Conservation (phyloP, 495 filamentous ascomycete species). For the Talaromyces trachyspermus region DNA sequence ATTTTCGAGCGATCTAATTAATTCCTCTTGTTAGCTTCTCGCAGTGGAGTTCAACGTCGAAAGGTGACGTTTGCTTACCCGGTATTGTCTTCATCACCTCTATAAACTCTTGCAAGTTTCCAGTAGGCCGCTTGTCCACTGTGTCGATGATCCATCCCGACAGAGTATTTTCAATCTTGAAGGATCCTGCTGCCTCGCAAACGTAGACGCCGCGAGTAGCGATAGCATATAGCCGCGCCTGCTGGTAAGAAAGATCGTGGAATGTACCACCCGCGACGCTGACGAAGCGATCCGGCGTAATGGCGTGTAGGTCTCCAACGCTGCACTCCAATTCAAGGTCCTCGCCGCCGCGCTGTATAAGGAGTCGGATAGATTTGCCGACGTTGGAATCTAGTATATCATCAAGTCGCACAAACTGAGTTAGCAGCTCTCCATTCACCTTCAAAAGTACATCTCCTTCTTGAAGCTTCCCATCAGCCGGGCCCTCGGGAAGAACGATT, state of each 20-base stretch:
- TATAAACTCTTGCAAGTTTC: slow-evolving; percentile 81
- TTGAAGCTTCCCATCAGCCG: slow-evolving; percentile 74
- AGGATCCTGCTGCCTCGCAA: slow-evolving; percentile 91
- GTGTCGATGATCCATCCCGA: slow-evolving; percentile 90
- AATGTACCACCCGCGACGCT: slow-evolving; percentile 89
- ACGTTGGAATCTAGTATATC: slow-evolving; percentile 88
- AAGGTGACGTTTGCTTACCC: slow-evolving; percentile 19
- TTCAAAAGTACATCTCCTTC: slow-evolving; percentile 95
- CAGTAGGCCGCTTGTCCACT: slow-evolving; percentile 84
- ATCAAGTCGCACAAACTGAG: slow-evolving; percentile 89
- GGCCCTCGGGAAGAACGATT: slow-evolving; percentile 86
- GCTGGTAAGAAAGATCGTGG: slow-evolving; percentile 93
- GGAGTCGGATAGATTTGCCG: slow-evolving; percentile 59
- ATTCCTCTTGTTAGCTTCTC: slow-evolving; percentile 1
- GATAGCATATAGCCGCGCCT: slow-evolving; percentile 88
- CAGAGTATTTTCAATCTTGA: slow-evolving; percentile 83
- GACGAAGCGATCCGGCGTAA: slow-evolving; percentile 93
- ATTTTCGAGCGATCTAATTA: slow-evolving; percentile 68
- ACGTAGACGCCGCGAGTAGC: slow-evolving; percentile 87
- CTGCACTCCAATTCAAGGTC: slow-evolving; percentile 78
- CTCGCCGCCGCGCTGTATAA: slow-evolving; percentile 82
- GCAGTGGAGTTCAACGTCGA: no score
- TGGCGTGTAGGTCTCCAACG: slow-evolving; percentile 87
- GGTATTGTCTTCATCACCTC: slow-evolving; percentile 86
- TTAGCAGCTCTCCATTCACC: slow-evolving; percentile 90